Conservation (phyloP, 2,329 filamentous ascomycete species). For the Aschersonia sp. region DNA sequence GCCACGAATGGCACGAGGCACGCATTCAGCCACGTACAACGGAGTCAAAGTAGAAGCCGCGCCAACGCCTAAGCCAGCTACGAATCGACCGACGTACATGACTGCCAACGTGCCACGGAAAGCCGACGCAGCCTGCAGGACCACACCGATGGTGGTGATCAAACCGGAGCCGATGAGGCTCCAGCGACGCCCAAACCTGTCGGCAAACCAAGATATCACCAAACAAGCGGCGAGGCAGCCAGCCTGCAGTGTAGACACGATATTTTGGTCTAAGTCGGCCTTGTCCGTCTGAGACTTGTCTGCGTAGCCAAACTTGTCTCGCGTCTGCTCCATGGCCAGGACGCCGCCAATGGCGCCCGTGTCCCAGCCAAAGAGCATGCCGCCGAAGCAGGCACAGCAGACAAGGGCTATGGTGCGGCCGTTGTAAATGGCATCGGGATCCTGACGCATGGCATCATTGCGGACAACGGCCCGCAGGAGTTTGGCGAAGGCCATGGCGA, state of each 20-base stretch:
- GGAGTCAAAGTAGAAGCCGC: conserved; percentile 30
- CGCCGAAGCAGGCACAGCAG: conserved; percentile 53
- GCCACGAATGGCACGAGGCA: conserved; percentile 34
- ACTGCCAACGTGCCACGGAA: conserved; percentile 36
- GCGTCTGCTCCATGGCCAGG: conserved; percentile 43
- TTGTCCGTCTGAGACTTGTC: conserved; percentile 12
- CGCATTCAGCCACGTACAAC: conserved; percentile 32
- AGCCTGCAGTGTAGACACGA: conserved; percentile 57
- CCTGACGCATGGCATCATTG: conserved; percentile 57
- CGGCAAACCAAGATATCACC: conserved; percentile 36
- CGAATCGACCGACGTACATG: conserved; percentile 52
- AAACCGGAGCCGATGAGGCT: conserved; percentile 41
- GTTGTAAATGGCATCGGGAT: conserved; percentile 54
- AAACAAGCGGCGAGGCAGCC: conserved; percentile 54
- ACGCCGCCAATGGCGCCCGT: conserved; percentile 57
- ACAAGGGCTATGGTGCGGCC: conserved; percentile 54
- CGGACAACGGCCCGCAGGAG: conserved; percentile 43
- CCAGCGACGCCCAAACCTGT: conserved; percentile 38
- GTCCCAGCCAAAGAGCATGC: conserved; percentile 35
- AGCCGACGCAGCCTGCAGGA: conserved; percentile 48
- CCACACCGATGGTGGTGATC: conserved; percentile 44
- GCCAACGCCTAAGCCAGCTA: conserved; percentile 34
- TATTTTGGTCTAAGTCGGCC: conserved; percentile 46
- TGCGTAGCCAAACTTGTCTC: conserved; percentile 25
- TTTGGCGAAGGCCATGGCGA: conserved; percentile 23